Evolutionary conservation across 768 basidiomycete genomes (phyloP).

Genomic region (Agrocybe praecox): DNA sequence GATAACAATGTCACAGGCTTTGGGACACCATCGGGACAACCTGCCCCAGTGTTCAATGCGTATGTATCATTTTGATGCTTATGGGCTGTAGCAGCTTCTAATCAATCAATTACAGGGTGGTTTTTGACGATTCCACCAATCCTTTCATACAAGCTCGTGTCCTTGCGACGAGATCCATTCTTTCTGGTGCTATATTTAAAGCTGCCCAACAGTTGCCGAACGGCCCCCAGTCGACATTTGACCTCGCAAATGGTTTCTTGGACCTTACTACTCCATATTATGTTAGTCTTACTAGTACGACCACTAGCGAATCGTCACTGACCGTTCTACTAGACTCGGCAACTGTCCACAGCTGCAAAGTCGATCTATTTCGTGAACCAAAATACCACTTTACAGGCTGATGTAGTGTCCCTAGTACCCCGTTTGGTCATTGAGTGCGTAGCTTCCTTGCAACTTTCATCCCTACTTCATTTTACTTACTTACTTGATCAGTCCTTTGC

Average conservation of each 20-base stretch:
- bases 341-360: constrained; percentile 60
- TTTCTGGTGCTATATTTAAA: constrained; percentile 63
- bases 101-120: constrained; percentile 30
- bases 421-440: constrained; percentile 65
- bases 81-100: neutral
- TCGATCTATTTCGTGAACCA: constrained; percentile 56
- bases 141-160: constrained; percentile 56
- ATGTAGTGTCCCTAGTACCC: constrained; percentile 41
- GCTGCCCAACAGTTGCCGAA: constrained; percentile 43
- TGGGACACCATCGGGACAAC: constrained; percentile 30
- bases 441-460: neutral
- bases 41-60: constrained; percentile 64
- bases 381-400: constrained; percentile 39
- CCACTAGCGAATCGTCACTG: neutral
- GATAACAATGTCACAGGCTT: constrained; percentile 54
- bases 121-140: constrained; percentile 41
- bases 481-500: constrained; percentile 43
- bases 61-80: constrained; percentile 22
- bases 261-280: constrained; percentile 53
- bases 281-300: constrained; percentile 35
- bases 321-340: constrained; percentile 40
- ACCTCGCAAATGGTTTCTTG: constrained; percentile 50
- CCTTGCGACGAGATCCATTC: constrained; percentile 45
- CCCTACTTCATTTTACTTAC: neutral
- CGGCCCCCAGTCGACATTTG: constrained; percentile 49